phyloP scores from a whole-genome alignment of 192 early-diverging fungal species.

The Linnemannia schmuckeri region DNA sequence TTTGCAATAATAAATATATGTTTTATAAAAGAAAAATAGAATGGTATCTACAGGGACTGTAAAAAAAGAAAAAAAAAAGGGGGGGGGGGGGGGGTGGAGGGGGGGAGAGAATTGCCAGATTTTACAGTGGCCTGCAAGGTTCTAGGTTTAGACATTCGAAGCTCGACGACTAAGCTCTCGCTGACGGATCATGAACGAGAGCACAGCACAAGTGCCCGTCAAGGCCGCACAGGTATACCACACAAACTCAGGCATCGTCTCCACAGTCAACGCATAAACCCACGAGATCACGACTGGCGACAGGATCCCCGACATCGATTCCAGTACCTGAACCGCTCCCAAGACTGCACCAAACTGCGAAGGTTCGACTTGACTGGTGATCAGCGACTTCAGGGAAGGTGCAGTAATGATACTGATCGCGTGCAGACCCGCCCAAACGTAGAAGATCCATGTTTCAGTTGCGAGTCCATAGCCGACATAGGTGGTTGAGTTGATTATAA shows the following conservation, averaged over 20 bases:
- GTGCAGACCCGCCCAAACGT: slow-evolving; percentile 30
- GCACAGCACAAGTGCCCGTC: slow-evolving; percentile 35
- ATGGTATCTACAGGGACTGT: neutral
- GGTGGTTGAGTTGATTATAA: slow-evolving; percentile 38
- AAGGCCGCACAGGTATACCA: slow-evolving; percentile 57
- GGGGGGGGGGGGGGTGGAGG: neutral
- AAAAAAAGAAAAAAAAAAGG: neutral
- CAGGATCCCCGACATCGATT: slow-evolving; percentile 58
- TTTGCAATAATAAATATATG: no score
- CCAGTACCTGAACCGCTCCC: slow-evolving; percentile 61
- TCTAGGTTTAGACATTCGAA: neutral
- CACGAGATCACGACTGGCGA: slow-evolving; percentile 60
- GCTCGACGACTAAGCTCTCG: slow-evolving; percentile 11
- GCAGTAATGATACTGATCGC: slow-evolving; percentile 45
- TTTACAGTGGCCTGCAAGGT: no score
- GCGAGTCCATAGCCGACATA: slow-evolving; percentile 52
- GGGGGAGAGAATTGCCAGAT: neutral
- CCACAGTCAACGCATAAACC: slow-evolving; percentile 58
- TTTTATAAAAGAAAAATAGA: neutral
- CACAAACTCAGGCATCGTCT: slow-evolving; percentile 50
- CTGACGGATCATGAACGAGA: slow-evolving; percentile 59
- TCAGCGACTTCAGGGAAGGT: slow-evolving; percentile 58
- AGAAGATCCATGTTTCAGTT: slow-evolving; percentile 26
- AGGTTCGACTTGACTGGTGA: slow-evolving; percentile 60
- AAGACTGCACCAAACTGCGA: slow-evolving; percentile 63